Evolutionary conservation across 2,329 filamentous ascomycete species (phyloP).

Genomic region (Acephala macrosclerotiorum): DNA sequence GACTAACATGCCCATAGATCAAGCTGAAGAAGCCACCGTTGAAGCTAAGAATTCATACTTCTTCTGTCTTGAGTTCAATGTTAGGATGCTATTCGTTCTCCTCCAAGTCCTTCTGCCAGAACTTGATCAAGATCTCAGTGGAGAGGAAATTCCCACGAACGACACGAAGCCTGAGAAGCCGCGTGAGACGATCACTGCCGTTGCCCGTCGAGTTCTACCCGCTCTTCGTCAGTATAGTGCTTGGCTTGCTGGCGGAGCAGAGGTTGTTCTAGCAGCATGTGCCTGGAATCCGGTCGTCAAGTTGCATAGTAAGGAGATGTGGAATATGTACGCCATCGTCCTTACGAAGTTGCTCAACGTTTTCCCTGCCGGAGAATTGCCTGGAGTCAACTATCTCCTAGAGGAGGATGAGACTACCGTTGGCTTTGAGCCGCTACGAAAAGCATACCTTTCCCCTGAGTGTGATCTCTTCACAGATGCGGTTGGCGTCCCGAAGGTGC

Average conservation of each 20-base stretch:
- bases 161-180: constrained; percentile 45
- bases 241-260: constrained; percentile 67
- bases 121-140: constrained; percentile 58
- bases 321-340: constrained; percentile 70
- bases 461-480: constrained; percentile 57
- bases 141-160: constrained; percentile 50
- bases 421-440: constrained; percentile 66
- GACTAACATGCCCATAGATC: neutral
- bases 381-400: constrained; percentile 66
- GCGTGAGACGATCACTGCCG: constrained; percentile 60
- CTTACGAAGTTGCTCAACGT: constrained; percentile 64
- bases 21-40: constrained; percentile 10
- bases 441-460: constrained; percentile 55
- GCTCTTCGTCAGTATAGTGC: constrained; percentile 71
- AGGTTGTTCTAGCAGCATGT: constrained; percentile 60
- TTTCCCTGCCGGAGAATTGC: constrained; percentile 64
- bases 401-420: constrained; percentile 73
- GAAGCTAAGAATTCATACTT: constrained; percentile 57
- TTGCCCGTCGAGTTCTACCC: constrained; percentile 68
- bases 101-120: constrained; percentile 75
- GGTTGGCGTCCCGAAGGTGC: constrained; percentile 52
- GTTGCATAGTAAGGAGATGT: constrained; percentile 66
- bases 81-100: constrained; percentile 77
- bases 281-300: constrained; percentile 57
- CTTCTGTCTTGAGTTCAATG: constrained; percentile 79